Conservation (phyloP, 805 yeast species). For the Metschnikowia cerradonensis region DNA sequence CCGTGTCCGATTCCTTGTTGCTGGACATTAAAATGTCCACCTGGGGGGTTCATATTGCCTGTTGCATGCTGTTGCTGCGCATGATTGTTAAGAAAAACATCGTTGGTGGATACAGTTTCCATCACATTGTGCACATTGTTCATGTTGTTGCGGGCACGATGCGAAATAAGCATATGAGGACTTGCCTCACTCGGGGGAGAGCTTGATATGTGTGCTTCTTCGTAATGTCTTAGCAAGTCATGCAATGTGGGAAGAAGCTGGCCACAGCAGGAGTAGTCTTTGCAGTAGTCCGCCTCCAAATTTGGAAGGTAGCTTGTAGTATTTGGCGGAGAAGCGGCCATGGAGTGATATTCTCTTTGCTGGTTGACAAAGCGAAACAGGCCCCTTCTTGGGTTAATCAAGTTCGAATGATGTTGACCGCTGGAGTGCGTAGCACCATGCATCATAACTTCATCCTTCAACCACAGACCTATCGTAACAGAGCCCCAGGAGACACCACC, state of each 20-base stretch:
- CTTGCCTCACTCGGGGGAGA: conserved; percentile 42
- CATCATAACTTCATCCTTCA: conserved; percentile 86
- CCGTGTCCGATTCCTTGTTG: conserved; percentile 22
- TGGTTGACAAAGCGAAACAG: conserved; percentile 27
- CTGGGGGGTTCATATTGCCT: conserved; percentile 18
- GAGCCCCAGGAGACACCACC: conserved; percentile 99
- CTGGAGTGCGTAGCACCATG: conserved; percentile 22
- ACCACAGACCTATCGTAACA: conserved; percentile 91
- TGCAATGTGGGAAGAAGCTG: conserved; percentile 87
- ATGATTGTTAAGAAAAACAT: conserved; percentile 66
- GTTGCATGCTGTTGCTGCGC: conserved; percentile 18
- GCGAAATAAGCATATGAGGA: conserved; percentile 27
- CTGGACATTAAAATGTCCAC: conserved; percentile 22
- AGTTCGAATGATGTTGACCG: conserved; percentile 18
- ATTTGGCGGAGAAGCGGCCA: conserved; percentile 57
- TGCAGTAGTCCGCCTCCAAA: conserved; percentile 92
- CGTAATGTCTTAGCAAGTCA: conserved; percentile 90
- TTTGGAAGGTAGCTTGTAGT: conserved; percentile 82
- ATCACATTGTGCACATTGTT: conserved; percentile 55
- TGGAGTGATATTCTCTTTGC: conserved; percentile 15
- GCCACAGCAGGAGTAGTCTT: conserved; percentile 96
- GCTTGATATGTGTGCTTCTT: conserved; percentile 82
- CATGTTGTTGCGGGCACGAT: conserved; percentile 31
- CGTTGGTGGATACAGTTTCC: conserved; percentile 91
- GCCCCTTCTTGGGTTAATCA: conserved; percentile 36